Evolutionary conservation across 345 rosid species (phyloP).

Genomic region (Salix exigua): DNA sequence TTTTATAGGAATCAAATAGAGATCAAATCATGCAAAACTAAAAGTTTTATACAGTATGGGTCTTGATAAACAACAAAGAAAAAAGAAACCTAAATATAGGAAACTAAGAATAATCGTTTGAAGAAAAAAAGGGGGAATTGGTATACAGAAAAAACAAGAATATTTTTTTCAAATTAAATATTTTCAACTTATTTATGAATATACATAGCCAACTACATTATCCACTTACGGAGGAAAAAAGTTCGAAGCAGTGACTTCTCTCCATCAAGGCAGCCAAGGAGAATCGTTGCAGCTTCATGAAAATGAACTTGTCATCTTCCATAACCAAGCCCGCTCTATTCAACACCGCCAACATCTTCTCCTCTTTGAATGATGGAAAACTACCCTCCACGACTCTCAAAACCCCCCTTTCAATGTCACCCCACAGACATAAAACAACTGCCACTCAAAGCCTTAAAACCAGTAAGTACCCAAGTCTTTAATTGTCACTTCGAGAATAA

Average conservation of each 20-base stretch:
- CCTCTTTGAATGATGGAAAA: constrained; percentile 27
- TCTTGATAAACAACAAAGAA: too few relatives aligned
- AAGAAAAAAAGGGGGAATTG: too few relatives aligned
- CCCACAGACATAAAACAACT: constrained; percentile 10
- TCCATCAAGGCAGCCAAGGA: constrained; percentile 7
- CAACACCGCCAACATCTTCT: constrained; percentile 14
- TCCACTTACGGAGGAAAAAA: too few relatives aligned
- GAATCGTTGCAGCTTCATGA: constrained; percentile 12
- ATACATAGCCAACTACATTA: too few relatives aligned
- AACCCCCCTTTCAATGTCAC: constrained; percentile 11
- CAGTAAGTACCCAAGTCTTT: constrained; percentile 20
- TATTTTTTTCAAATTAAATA: too few relatives aligned
- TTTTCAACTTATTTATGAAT: too few relatives aligned
- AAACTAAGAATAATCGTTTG: too few relatives aligned
- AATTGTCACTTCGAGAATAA: background rate
- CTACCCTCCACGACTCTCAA: constrained; percentile 13
- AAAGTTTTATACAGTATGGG: too few relatives aligned
- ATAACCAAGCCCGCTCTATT: constrained; percentile 17
- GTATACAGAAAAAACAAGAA: too few relatives aligned
- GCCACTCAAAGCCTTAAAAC: constrained; percentile 6
- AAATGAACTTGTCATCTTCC: constrained; percentile 17
- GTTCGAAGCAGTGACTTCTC: background rate
- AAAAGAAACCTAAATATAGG: too few relatives aligned
- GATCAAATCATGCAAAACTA: too few relatives aligned
- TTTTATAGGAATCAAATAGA: too few relatives aligned